Evolutionary conservation across 2,329 filamentous ascomycete genomes (phyloP).

Genomic region (Diplodia intermedia): DNA sequence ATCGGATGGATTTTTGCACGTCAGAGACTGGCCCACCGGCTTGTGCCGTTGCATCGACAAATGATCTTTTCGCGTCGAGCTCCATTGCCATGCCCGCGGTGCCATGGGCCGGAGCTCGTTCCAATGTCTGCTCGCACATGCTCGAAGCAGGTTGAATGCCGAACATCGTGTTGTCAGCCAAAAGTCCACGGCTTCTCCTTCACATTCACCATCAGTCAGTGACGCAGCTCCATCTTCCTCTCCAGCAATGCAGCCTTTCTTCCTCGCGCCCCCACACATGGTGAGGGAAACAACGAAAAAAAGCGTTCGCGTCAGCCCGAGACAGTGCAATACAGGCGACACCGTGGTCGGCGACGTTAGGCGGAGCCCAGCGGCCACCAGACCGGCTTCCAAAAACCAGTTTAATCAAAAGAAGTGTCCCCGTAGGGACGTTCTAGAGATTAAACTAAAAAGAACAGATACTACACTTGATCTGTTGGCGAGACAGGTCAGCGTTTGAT

Average conservation of each 20-base stretch:
- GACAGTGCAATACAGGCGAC: conserved; percentile 79
- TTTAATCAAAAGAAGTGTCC: conserved; percentile 17
- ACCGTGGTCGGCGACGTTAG: conserved; percentile 67
- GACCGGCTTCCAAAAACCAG: conserved; percentile 72
- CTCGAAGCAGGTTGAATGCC: not conserved
- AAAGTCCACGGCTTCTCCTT: not conserved
- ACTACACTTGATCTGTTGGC: conserved; percentile 10
- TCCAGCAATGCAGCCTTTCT: conserved; percentile 30
- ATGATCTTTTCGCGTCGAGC: not conserved
- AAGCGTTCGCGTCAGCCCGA: conserved; percentile 72
- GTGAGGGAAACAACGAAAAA: conserved; percentile 39
- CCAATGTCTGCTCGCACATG: not conserved
- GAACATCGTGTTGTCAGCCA: not conserved
- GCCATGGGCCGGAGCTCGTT: not conserved
- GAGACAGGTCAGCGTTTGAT: no score
- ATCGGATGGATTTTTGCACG: not conserved
- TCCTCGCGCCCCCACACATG: conserved; percentile 39
- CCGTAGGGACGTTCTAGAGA: conserved; percentile 17
- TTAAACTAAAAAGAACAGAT: conserved; percentile 22
- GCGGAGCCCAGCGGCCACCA: conserved; percentile 72
- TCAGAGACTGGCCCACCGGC: not conserved
- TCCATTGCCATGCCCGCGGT: not conserved
- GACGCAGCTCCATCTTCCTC: not conserved
- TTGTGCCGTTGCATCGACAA: not conserved
- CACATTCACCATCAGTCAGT: not conserved